These are phyloP conservation scores for Chalaropsis thielavioides DNA, from an alignment of 2,329 filamentous ascomycete genomes.

Conservation along the genomic window DNA sequence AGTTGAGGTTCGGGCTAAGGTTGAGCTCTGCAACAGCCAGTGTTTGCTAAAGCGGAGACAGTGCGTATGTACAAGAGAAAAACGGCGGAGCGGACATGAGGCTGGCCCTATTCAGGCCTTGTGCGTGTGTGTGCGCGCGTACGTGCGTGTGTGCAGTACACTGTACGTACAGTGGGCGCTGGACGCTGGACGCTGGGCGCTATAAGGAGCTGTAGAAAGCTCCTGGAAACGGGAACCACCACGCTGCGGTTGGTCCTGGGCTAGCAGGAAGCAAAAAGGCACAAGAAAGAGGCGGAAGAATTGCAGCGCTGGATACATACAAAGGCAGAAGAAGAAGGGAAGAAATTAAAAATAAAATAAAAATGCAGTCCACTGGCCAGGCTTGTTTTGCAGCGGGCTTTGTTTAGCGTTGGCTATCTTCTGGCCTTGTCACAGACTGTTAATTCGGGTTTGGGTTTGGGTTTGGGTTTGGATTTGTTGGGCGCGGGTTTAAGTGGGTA, in stretches of 20 bases:
- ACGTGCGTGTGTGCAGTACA: neutral
- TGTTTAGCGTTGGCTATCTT: neutral
- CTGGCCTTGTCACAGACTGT: no score
- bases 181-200: neutral
- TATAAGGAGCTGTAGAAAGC: neutral
- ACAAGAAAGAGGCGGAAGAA: neutral
- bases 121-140: neutral
- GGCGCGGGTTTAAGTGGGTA: no score
- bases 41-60: conserved; percentile 2
- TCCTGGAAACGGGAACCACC: neutral
- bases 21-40: conserved; percentile 3
- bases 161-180: neutral
- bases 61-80: neutral
- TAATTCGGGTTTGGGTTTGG: no score
- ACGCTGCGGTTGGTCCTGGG: no score
- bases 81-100: neutral
- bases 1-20: no score
- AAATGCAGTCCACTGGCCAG: neutral
- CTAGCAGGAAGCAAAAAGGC: no score
- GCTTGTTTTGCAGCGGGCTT: neutral
- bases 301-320: neutral
- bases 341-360: neutral
- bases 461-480: no score
- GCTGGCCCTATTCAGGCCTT: conserved; percentile 1
- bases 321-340: neutral